These are phyloP conservation scores for Picea abies DNA, from an alignment of 83 land plant species.

Conservation along the genomic window DNA sequence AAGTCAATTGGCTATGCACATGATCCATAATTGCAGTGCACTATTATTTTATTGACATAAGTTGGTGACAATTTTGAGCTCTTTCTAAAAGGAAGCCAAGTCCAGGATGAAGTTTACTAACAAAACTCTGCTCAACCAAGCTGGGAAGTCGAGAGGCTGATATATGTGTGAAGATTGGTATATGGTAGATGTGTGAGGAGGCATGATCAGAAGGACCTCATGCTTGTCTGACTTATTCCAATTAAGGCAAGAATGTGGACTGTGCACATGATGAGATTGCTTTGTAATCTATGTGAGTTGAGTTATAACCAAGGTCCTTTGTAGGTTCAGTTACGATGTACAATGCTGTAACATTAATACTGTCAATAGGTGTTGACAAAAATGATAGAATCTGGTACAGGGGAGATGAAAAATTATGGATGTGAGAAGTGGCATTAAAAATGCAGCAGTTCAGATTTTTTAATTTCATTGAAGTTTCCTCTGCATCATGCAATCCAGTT, in stretches of 20 bases:
- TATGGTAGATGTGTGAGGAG: too few relatives aligned
- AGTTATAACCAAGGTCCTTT: neutral
- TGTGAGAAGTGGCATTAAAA: too few relatives aligned
- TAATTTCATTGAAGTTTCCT: too few relatives aligned
- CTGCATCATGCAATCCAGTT: neutral
- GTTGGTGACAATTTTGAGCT: neutral
- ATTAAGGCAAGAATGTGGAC: neutral
- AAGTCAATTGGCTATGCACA: neutral
- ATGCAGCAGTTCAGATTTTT: too few relatives aligned
- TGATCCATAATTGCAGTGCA: neutral
- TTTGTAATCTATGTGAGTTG: neutral
- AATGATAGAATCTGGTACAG: conserved; percentile 1
- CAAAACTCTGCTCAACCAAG: too few relatives aligned
- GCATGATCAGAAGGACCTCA: neutral
- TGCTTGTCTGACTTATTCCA: neutral
- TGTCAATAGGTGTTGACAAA: conserved; percentile 15
- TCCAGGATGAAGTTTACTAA: neutral
- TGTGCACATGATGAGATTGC: neutral
- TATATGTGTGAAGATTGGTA: neutral
- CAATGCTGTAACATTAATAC: conserved; percentile 9
- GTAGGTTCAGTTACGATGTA: neutral
- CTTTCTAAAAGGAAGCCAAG: neutral
- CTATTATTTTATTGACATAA: neutral
- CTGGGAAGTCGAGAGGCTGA: neutral
- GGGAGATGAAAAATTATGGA: too few relatives aligned